A percentile compares a stretch with the other conserved stretches of the same genome.
Evolutionary conservation across 2,329 filamentous ascomycete species (phyloP).

Genomic region (Aureobasidium subglaciale): DNA sequence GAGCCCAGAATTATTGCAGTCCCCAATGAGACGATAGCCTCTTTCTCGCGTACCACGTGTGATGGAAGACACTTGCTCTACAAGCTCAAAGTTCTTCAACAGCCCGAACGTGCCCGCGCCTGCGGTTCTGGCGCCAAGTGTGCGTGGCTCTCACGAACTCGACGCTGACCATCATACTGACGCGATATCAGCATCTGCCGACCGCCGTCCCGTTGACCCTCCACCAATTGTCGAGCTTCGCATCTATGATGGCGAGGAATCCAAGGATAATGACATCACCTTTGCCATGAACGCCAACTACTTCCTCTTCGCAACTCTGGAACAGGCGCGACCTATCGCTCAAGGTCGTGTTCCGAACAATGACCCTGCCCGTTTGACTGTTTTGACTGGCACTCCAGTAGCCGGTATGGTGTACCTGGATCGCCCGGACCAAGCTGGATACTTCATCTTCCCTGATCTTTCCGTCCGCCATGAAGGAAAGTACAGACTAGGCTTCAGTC

Average conservation of each 20-base stretch:
- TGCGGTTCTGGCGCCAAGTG: conserved; percentile 95
- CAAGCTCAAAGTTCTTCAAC: conserved; percentile 77
- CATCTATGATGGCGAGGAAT: conserved; percentile 62
- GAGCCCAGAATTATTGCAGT: conserved; percentile 39
- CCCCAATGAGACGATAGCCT: conserved; percentile 50
- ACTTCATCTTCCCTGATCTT: conserved; percentile 96
- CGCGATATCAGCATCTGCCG: conserved; percentile 59
- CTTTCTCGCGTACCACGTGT: conserved; percentile 55
- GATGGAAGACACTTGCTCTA: conserved; percentile 76
- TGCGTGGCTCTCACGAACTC: conserved; percentile 39
- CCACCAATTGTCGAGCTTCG: conserved; percentile 89
- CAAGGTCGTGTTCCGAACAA: conserved; percentile 68
- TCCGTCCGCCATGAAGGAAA: conserved; percentile 92
- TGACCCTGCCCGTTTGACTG: conserved; percentile 63
- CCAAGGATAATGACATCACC: conserved; percentile 53
- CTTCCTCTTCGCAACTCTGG: conserved; percentile 90
- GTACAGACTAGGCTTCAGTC: conserved; percentile 83
- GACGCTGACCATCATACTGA: conserved; percentile 19
- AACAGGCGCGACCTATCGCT: conserved; percentile 75
- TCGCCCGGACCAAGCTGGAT: conserved; percentile 69
- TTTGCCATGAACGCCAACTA: conserved; percentile 95
- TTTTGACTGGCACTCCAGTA: conserved; percentile 88
- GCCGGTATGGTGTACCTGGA: conserved; percentile 95
- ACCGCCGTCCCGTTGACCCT: conserved; percentile 86
- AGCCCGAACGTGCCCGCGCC: conserved; percentile 87